Percentiles rank a stretch among this genome's conserved stretches.
These are phyloP conservation scores for Bimuria novae-zelandiae DNA, from an alignment of 2,329 filamentous ascomycete genomes.

Conservation along the genomic window DNA sequence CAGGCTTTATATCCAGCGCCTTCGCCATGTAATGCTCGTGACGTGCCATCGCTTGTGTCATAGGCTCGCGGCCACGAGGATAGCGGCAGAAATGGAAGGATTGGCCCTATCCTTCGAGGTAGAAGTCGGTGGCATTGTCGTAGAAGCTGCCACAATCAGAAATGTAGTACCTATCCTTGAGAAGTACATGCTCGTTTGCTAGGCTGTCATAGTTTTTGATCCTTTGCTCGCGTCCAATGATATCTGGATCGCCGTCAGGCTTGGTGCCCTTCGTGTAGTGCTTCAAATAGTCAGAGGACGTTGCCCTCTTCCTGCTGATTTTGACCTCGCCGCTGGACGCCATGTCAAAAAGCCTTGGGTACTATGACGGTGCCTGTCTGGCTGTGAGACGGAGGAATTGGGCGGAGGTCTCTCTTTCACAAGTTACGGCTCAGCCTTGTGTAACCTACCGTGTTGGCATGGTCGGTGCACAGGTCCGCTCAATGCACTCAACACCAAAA, in stretches of 20 bases:
- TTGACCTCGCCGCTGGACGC: too few relatives aligned
- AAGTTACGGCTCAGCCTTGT: too few relatives aligned
- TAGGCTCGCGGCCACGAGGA: constrained; percentile 73
- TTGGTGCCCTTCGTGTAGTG: background rate
- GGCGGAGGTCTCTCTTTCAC: too few relatives aligned
- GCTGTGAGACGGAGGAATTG: too few relatives aligned
- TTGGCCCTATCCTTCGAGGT: constrained; percentile 73
- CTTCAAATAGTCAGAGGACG: background rate
- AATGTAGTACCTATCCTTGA: background rate
- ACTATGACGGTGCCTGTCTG: too few relatives aligned
- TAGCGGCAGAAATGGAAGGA: constrained; percentile 96
- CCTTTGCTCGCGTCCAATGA: background rate
- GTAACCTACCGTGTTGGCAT: too few relatives aligned
- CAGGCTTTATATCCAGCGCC: constrained; percentile 59
- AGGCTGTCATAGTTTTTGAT: background rate
- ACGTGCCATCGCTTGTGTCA: constrained; percentile 84
- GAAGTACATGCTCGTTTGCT: background rate
- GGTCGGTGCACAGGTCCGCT: too few relatives aligned
- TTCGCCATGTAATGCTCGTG: constrained; percentile 95
- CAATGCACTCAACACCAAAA: too few relatives aligned
- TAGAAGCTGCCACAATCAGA: background rate
- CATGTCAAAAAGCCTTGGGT: too few relatives aligned
- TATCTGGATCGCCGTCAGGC: background rate
- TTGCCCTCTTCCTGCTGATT: background rate
- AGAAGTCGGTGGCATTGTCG: background rate